Base-by-base conservation (phyloP, 1,139 yeast species). In the Hyphopichia burtonii region DNA sequence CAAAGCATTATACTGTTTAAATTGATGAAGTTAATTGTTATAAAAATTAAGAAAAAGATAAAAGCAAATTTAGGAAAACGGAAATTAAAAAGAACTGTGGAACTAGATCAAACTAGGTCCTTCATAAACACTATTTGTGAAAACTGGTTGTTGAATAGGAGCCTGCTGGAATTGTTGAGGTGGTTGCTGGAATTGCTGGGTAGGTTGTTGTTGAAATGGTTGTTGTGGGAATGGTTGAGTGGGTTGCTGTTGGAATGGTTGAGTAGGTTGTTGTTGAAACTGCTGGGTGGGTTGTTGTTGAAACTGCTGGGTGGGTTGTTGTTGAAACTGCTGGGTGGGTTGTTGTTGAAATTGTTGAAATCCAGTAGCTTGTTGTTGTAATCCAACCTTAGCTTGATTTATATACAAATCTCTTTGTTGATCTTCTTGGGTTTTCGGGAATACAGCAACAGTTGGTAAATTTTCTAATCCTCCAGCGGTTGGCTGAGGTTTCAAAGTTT, bases 391-490 rank as follows among this genome's bases (percentile, higher is more conserved):
- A 2, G 81, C 80, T 43, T 65, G 62, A 39, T 61, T 55, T 49
- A 71, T 59, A 46, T 56, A 63, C 36, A 56, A 63, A 41, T 73
- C 71, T 40, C 61, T 62, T 39, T 61, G 66, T 22, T 63, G 67
- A 34, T 68, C 72, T 44, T 59, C 64, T 53, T 75, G 80, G 8
- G 87, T 82, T 49, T 80, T 79, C 0, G 87, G 87, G 53, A 83
- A 83, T 1, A 82, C 85, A 3, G 88, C 76, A 3, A 78, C 60
- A 0, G 88, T 82, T 3, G 83, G 83, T 33, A 82, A 52, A 41
- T 67, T 66, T 55, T 83, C 89, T 44, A 80, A 69, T 0, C 89
- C 89, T 4, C 88, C 89, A 17, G 86, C 84, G 2, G 88, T 82
- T 3, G 77, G 71, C 52, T 79, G 84, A 11, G 72, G 66, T 45